Evolutionary conservation across 139 green algal species (phyloP).

Genomic region (Auxenochlorella protothecoides): DNA sequence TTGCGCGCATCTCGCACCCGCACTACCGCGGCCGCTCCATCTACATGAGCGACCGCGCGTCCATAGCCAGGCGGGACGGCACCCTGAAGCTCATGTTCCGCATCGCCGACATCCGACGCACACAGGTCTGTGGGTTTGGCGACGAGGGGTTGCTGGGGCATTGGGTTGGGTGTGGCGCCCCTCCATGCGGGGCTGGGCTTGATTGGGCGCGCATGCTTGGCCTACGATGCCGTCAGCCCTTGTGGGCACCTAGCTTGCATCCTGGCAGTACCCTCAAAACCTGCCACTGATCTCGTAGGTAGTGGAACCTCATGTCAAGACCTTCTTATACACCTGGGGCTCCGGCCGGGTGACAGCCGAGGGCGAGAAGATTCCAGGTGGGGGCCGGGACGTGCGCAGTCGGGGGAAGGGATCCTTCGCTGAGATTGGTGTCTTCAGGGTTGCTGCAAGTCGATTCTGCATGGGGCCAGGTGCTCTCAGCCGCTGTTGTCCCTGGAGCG

Average conservation of each 20-base stretch:
- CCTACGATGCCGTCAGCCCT: too few relatives aligned
- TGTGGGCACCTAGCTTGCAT: background rate
- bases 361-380: conserved; percentile 49
- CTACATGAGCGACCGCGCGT: conserved; percentile 61
- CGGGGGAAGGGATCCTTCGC: too few relatives aligned
- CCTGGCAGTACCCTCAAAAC: background rate
- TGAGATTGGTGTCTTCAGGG: too few relatives aligned
- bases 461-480: too few relatives aligned
- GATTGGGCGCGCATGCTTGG: background rate
- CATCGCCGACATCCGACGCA: conserved; percentile 52
- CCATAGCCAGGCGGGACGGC: conserved; percentile 63
- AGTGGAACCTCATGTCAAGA: conserved; percentile 20
- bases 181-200: background rate
- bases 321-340: conserved; percentile 62
- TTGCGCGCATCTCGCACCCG: conserved; percentile 54
- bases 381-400: too few relatives aligned
- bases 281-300: conserved; percentile 9
- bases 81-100: conserved; percentile 86
- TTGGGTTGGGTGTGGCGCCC: too few relatives aligned
- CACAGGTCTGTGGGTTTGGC: conserved; percentile 2
- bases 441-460: too few relatives aligned
- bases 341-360: conserved; percentile 51
- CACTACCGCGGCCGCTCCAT: conserved; percentile 66
- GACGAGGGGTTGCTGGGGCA: background rate
- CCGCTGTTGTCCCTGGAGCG: too few relatives aligned